These are phyloP conservation scores for Juglanconis oblonga DNA, from an alignment of 2,329 filamentous ascomycete genomes.

Conservation along the genomic window DNA sequence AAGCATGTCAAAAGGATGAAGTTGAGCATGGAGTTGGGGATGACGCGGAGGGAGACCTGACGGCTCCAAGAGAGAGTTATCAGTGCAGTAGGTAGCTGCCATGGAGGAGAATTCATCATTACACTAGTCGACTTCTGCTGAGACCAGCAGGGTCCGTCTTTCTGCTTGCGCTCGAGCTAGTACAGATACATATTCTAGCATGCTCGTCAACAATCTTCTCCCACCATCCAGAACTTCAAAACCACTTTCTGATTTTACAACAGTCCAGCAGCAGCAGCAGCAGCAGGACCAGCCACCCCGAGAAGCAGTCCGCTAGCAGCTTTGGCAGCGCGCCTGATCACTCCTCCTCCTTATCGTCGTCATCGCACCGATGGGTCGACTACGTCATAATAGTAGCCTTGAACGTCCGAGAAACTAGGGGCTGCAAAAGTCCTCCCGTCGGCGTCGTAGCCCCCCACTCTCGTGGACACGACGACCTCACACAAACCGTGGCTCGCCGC, in stretches of 20 bases:
- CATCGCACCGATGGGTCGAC: too few relatives aligned
- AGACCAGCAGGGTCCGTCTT: too few relatives aligned
- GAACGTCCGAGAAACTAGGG: too few relatives aligned
- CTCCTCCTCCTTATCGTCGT: too few relatives aligned
- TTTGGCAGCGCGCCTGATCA: too few relatives aligned
- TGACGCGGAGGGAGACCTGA: not conserved
- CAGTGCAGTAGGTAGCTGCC: not conserved
- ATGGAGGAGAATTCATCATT: slow-evolving; percentile 6
- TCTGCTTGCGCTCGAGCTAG: too few relatives aligned
- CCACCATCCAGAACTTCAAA: not conserved
- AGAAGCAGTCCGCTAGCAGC: slow-evolving; percentile 18
- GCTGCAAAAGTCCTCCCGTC: slow-evolving; percentile 18
- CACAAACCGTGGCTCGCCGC: slow-evolving; percentile 33
- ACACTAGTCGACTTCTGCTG: too few relatives aligned
- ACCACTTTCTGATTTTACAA: not conserved
- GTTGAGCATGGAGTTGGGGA: not conserved
- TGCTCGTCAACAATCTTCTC: too few relatives aligned
- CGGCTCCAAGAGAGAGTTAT: not conserved
- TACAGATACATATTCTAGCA: too few relatives aligned
- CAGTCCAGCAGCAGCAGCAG: not conserved
- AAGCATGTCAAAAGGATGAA: not conserved
- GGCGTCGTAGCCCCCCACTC: slow-evolving; percentile 29
- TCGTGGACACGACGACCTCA: slow-evolving; percentile 12
- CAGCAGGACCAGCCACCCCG: not conserved
- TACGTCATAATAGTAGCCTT: too few relatives aligned